Evolutionary conservation across 768 basidiomycete species (phyloP).

Genomic region (Strobilomyces dryophilus): DNA sequence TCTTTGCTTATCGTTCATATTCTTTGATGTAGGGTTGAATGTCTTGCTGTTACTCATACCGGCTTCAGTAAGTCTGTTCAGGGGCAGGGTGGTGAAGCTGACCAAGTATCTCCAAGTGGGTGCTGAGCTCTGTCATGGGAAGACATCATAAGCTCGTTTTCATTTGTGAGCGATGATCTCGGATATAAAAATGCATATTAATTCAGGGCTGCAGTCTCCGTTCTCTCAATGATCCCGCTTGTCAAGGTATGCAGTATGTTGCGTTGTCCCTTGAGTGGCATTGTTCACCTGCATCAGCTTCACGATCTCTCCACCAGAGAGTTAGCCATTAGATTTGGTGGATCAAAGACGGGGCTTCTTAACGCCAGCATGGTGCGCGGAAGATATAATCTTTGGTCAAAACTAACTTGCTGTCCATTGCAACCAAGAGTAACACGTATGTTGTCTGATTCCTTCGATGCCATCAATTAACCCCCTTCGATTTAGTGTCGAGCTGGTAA

Average conservation of each 20-base stretch:
- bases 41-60: conserved; percentile 62
- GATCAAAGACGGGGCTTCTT: conserved; percentile 70
- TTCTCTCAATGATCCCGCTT: conserved; percentile 71
- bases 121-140: conserved; percentile 44
- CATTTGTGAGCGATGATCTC: conserved; percentile 41
- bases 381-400: background rate
- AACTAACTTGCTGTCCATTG: conserved; percentile 4
- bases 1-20: background rate
- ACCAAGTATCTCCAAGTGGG: conserved; percentile 41
- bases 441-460: conserved; percentile 22
- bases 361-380: conserved; percentile 72
- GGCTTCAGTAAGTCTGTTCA: conserved; percentile 47
- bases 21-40: conserved; percentile 55
- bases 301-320: conserved; percentile 77
- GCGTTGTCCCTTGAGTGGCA: background rate
- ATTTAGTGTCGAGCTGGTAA: conserved; percentile 57
- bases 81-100: background rate
- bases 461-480: background rate
- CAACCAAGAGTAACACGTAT: conserved; percentile 60
- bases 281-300: conserved; percentile 39
- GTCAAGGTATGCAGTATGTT: conserved; percentile 50
- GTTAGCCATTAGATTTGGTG: conserved; percentile 70
- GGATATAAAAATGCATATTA: background rate
- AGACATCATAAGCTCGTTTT: conserved; percentile 55
- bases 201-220: conserved; percentile 42